These are phyloP conservation scores for Neurospora hispaniola DNA, from an alignment of 495 filamentous ascomycete genomes.

Conservation along the genomic window DNA sequence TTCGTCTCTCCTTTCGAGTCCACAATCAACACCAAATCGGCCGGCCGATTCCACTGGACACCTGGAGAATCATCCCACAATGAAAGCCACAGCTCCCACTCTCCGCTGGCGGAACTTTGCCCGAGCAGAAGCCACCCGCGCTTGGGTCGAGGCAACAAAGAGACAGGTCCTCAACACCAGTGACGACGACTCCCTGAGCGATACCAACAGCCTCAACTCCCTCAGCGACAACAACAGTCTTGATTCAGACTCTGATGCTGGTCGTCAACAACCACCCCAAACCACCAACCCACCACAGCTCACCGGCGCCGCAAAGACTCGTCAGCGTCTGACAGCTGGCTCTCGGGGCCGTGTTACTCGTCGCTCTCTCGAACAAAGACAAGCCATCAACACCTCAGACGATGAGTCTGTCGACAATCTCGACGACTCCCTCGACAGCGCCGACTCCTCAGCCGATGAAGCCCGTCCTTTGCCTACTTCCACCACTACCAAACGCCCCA, in stretches of 20 bases:
- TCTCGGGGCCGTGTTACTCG: neutral
- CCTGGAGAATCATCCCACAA: neutral
- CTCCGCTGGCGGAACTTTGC: slow-evolving; percentile 12
- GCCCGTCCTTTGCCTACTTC: neutral
- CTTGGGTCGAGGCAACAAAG: slow-evolving; percentile 5
- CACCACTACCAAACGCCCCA: neutral
- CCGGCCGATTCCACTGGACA: neutral
- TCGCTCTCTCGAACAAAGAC: neutral
- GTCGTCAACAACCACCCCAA: neutral
- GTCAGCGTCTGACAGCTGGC: neutral
- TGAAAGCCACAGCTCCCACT: slow-evolving; percentile 11
- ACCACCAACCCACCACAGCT: neutral
- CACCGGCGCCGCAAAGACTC: neutral
- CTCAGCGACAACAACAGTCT: neutral
- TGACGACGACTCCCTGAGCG: neutral
- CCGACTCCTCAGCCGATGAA: neutral
- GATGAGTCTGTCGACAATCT: neutral
- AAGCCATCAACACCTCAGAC: neutral
- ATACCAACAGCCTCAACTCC: neutral
- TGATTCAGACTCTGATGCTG: neutral
- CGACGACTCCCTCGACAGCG: too few relatives aligned
- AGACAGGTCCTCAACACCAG: neutral
- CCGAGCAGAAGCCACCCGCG: slow-evolving; percentile 5
- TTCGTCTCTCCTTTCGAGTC: neutral
- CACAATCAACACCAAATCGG: slow-evolving; percentile 4